Evolutionary conservation across 2,329 filamentous ascomycete species (phyloP), one percentile per base, ranked within the genome.

Genomic region (Xylariaceae sp.): DNA sequence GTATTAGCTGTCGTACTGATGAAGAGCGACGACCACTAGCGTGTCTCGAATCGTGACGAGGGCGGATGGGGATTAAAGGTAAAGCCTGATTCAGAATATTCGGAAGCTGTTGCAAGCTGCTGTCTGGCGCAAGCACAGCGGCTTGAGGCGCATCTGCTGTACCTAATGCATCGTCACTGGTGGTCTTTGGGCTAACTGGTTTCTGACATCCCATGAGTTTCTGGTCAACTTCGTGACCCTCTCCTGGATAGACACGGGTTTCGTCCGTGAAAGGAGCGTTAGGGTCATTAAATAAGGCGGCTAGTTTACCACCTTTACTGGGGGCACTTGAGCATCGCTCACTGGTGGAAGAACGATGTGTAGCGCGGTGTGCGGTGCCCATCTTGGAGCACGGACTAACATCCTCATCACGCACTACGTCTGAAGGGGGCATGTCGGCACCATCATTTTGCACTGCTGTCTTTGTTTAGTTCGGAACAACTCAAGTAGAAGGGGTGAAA

Each of bases 321-420:
- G 60, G 62, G 6, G 51, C 60, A 47, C 62, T 65, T 26, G 29
- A 26, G 17, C 43, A 60, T 26, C 60, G 56, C 26, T 23, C 19
- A 7, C 12, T 12, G 11, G 8, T 28, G 26, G 45, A 26, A 37
- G n/a, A 11, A 17, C 17, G n/a, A 16, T 26, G 7, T 6, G 16
- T n/a, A n/a, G 21, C 14, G 3, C 6, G 6, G 17, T 14, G 14
- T 19, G 14, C 4, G 12, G 5, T 2, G 19, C 33, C 24, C n/a
- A 36, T n/a, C 5, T 34, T 17, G 1, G 29, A 8, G 26, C 14
- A n/a, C 1, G 12, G 19, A 21, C 4, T 23, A 6, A 4, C 28
- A 44, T 48, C n/a, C 4, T 39, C 19, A 9, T n/a, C 12, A 17
- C 17, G 11, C 2, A 19, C n/a, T 2, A 12, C 33, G 1, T 16